Evolutionary conservation across 2,329 filamentous ascomycete species (phyloP).

Genomic region (Didymosphaeria variabile): DNA sequence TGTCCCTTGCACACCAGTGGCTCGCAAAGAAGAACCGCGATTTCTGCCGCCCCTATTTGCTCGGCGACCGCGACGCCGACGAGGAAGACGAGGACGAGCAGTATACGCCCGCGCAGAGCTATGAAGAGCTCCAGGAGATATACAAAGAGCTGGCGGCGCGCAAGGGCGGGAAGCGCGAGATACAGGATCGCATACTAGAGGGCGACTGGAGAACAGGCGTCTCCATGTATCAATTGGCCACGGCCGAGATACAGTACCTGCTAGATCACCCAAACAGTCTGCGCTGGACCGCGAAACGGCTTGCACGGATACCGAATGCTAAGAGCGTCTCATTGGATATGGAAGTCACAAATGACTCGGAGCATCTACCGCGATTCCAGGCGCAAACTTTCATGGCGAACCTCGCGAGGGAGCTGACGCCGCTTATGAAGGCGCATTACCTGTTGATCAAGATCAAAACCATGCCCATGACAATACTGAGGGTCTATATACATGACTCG

Average conservation of each 20-base stretch:
- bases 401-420: constrained; percentile 76
- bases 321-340: constrained; percentile 38
- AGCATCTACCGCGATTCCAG: constrained; percentile 74
- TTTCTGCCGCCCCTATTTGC: constrained; percentile 68
- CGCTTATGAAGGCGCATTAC: constrained; percentile 85
- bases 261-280: constrained; percentile 61
- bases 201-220: constrained; percentile 66
- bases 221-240: constrained; percentile 64
- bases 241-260: constrained; percentile 62
- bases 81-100: constrained; percentile 70
- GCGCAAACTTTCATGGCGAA: constrained; percentile 80
- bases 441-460: constrained; percentile 76
- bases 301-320: constrained; percentile 47
- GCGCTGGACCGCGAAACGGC: constrained; percentile 64
- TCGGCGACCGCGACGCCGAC: constrained; percentile 51
- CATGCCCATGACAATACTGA: constrained; percentile 76
- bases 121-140: constrained; percentile 70
- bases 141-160: constrained; percentile 52
- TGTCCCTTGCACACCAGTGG: constrained; percentile 80
- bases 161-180: constrained; percentile 62
- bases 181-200: constrained; percentile 65
- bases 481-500: constrained; percentile 81
- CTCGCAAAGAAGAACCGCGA: constrained; percentile 72
- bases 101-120: constrained; percentile 72
- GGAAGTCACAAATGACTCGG: constrained; percentile 51